phyloP scores from a whole-genome alignment of 2,329 filamentous ascomycete species.

The Penicillium italicum region DNA sequence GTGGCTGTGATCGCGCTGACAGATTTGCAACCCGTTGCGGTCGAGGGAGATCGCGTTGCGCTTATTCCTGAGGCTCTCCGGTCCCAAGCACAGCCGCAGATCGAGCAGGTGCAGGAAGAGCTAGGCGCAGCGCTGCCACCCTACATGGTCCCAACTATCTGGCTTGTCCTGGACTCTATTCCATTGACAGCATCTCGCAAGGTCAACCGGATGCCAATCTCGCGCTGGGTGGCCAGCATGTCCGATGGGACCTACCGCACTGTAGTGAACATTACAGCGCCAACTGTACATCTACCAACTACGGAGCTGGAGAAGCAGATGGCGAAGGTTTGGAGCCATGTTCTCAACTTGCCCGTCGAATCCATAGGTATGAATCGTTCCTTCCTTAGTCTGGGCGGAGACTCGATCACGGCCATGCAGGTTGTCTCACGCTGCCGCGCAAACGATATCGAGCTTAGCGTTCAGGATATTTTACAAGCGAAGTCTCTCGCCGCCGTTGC shows the following conservation, averaged over 20 bases:
- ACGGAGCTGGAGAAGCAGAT: not conserved
- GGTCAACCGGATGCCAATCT: not conserved
- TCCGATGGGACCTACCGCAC: not conserved
- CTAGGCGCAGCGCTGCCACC: not conserved
- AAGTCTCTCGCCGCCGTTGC: not conserved
- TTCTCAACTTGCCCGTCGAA: constrained; percentile 3
- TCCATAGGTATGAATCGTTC: not conserved
- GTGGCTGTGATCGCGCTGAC: not conserved
- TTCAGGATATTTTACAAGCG: constrained; percentile 18
- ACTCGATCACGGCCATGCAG: no score
- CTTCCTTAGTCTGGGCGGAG: no score
- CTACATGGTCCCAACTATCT: not conserved
- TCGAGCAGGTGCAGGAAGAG: not conserved
- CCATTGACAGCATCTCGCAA: not conserved
- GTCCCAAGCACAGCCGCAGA: not conserved
- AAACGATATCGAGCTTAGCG: constrained; percentile 15
- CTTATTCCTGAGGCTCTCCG: not conserved
- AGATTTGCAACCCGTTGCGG: not conserved
- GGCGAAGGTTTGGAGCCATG: not conserved
- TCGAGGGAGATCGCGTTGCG: not conserved
- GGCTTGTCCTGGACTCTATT: not conserved
- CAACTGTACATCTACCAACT: not conserved
- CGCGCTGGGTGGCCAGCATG: constrained; percentile 7
- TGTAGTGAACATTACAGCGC: not conserved
- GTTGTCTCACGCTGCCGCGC: constrained; percentile 4